Conservation (phyloP, 768 basidiomycete species). For the Phaeolepiota aurea region DNA sequence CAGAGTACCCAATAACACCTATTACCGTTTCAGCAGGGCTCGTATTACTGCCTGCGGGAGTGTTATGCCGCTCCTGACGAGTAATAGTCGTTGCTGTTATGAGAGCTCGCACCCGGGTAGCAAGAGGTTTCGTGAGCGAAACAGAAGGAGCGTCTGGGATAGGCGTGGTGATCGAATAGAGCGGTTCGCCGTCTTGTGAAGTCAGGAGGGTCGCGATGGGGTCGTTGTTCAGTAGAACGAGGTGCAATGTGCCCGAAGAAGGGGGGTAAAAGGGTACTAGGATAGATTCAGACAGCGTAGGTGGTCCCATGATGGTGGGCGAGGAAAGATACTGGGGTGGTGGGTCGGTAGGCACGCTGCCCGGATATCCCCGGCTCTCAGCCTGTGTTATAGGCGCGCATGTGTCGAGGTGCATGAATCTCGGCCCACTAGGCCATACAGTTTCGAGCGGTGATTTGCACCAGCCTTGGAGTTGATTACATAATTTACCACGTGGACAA, state of each 20-base stretch:
- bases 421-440: no score
- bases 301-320: no score
- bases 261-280: neutral
- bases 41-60: no score
- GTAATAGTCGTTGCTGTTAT: neutral
- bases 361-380: no score
- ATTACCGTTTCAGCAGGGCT: neutral
- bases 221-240: slow-evolving; percentile 29
- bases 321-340: no score
- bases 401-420: no score
- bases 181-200: slow-evolving; percentile 20
- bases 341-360: no score
- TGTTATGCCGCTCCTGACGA: neutral
- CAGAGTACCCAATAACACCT: neutral
- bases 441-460: no score
- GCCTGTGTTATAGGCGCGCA: no score
- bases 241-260: slow-evolving; percentile 17
- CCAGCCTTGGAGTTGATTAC: no score
- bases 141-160: neutral
- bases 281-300: no score
- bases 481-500: no score
- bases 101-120: neutral
- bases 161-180: slow-evolving; percentile 24
- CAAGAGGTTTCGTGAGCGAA: neutral
- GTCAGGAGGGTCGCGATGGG: slow-evolving; percentile 25